Percentiles rank a stretch among this genome's conserved stretches.
phyloP scores from a whole-genome alignment of 2,329 filamentous ascomycete species.

The Trichoderma semiorbis region DNA sequence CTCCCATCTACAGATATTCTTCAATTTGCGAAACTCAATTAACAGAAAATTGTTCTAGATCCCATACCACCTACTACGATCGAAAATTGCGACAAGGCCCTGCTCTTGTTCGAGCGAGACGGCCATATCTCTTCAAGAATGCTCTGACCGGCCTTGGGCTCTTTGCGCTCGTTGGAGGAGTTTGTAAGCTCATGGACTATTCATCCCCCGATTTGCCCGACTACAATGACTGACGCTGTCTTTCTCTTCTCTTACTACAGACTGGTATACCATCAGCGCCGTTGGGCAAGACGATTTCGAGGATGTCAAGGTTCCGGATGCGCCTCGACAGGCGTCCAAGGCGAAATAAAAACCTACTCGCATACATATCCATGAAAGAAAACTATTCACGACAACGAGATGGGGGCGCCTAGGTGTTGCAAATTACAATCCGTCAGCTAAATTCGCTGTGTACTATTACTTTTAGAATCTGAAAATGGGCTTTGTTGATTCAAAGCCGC shows the following conservation, averaged over 20 bases:
- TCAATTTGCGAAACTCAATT: background rate
- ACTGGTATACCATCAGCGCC: constrained; percentile 66
- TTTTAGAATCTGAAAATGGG: background rate
- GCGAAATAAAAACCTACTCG: constrained; percentile 28
- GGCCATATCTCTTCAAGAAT: constrained; percentile 91
- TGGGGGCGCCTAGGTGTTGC: constrained; percentile 1
- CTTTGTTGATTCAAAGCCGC: background rate
- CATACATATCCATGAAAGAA: background rate
- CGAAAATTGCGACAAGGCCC: constrained; percentile 79
- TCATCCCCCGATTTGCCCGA: too few species aligned
- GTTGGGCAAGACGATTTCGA: constrained; percentile 97
- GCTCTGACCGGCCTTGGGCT: constrained; percentile 74
- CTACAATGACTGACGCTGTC: background rate
- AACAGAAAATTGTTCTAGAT: background rate
- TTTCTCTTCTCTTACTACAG: constrained; percentile 31
- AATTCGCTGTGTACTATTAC: constrained; percentile 10
- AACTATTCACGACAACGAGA: background rate
- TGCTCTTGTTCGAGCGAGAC: constrained; percentile 84
- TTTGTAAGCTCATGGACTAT: constrained; percentile 68
- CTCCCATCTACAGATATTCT: background rate
- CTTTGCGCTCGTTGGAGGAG: constrained; percentile 69
- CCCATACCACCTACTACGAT: constrained; percentile 80
- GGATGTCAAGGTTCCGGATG: constrained; percentile 85
- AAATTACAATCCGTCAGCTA: constrained; percentile 1
- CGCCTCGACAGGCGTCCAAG: constrained; percentile 51